Conservation (phyloP, 78 protist species). For the Planoprotostelium fungivorum region DNA sequence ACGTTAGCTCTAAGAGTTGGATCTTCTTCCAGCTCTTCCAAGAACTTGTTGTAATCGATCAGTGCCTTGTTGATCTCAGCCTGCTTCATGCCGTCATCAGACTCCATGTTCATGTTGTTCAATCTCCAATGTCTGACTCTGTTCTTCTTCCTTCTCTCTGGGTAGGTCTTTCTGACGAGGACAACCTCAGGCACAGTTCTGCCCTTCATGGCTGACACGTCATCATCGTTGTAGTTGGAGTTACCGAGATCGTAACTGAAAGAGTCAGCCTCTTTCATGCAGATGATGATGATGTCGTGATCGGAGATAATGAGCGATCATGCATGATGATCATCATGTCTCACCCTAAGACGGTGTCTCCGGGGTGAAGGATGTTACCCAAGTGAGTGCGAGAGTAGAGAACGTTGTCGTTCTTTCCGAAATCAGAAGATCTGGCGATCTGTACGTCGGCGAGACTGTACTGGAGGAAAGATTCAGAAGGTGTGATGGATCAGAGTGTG, state of each 20-base stretch:
- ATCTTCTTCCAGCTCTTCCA: conserved; percentile 83
- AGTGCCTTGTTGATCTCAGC: conserved; percentile 26
- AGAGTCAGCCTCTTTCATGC: too few relatives aligned
- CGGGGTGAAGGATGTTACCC: conserved; percentile 79
- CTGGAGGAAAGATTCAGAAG: not conserved
- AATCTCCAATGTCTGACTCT: conserved; percentile 24
- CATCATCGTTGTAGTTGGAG: conserved; percentile 52
- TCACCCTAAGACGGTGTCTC: conserved; percentile 82
- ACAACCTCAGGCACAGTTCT: conserved; percentile 77
- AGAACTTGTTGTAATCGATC: conserved; percentile 66
- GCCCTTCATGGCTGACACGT: conserved; percentile 9
- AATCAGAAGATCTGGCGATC: conserved; percentile 66
- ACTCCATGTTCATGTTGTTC: conserved; percentile 10
- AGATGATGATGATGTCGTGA: too few relatives aligned
- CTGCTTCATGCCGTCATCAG: conserved; percentile 18
- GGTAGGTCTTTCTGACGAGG: conserved; percentile 79
- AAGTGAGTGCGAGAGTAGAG: conserved; percentile 73
- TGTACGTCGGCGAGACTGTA: conserved; percentile 64
- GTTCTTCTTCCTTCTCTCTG: conserved; percentile 34
- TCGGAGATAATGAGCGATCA: too few relatives aligned
- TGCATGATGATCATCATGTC: too few relatives aligned
- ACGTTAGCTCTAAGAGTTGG: conserved; percentile 61
- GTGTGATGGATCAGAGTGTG: not conserved
- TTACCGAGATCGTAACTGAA: conserved; percentile 40
- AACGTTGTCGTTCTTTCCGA: conserved; percentile 65